A percentile compares a stretch with the other conserved stretches of the same genome.
Conservation (phyloP, 257 asterid genomes). For the Petunia secreta region DNA sequence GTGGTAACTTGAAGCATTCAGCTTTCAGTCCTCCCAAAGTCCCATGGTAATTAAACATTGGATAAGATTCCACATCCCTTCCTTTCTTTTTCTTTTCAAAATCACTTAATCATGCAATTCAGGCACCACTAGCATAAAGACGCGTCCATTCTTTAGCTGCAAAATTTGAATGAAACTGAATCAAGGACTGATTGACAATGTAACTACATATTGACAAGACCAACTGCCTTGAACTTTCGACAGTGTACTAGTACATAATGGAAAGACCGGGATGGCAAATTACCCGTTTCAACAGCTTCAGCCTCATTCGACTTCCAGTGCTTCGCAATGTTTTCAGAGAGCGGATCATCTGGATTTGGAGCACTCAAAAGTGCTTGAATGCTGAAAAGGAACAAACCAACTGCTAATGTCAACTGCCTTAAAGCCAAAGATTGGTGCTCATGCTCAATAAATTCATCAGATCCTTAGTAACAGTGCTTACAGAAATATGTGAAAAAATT, state of each 20-base stretch:
- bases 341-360: constrained; percentile 75
- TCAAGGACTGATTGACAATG: background rate
- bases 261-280: background rate
- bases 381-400: constrained; percentile 32
- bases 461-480: background rate
- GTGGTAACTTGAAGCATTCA: constrained; percentile 18
- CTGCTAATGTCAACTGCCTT: background rate
- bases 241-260: background rate
- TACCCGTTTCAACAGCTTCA: constrained; percentile 79
- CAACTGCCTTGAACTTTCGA: constrained; percentile 2
- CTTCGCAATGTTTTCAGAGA: constrained; percentile 67
- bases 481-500: background rate
- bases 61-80: constrained; percentile 8
- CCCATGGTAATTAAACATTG: constrained; percentile 12
- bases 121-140: constrained; percentile 44
- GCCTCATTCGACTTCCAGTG: constrained; percentile 70
- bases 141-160: constrained; percentile 51
- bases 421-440: background rate
- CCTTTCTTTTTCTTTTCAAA: background rate
- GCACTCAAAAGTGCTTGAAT: constrained; percentile 75
- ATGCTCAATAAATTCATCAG: background rate
- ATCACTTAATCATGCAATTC: constrained; percentile 18
- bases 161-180: background rate
- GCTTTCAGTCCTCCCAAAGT: constrained; percentile 8
- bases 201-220: background rate